Base-by-base conservation (phyloP, 345 rosid species). In the Citrus sp. region DNA sequence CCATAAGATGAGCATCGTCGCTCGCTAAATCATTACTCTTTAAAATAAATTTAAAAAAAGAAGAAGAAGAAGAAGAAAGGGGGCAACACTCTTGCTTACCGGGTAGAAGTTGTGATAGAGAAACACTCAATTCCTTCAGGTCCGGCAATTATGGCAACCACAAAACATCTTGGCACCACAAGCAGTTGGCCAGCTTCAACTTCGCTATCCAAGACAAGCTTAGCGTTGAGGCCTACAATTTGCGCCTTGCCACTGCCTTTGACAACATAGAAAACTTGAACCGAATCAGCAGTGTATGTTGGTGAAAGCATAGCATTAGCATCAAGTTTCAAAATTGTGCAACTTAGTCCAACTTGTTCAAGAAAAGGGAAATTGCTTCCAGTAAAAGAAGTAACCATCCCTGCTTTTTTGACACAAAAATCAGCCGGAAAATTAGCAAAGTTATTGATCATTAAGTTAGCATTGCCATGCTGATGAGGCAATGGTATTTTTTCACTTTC, bases 151-250 rank as follows among this genome's bases (percentile, higher is more conserved):
- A 40, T 12, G 27, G 78, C 65, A 3, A 78, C 32, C 19, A 51
- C 55, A 51, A 85, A 85, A 22, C 81, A 80, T 56, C 67, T 75
- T 5, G 86, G 86, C 40, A 84, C 86, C 1, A 81, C 68, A n/a
- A 84, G 56, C 34, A 84, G 13, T 12, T 87, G 83, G 10, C 82
- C 89, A 22, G 69, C 67, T 58, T 78, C 67, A 22, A 81, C 62
- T 30, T 62, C 27, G 6, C 42, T 28, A 62, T 82, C 74, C 76
- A 87, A 8, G 3, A 65, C 80, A 14, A 51, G 80, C 38, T 79
- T 72, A 30, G 87, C 85, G 37, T 68, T 28, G 1, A 81, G 30
- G 1, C 87, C 86, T 3, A 71, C 85, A 49, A 85, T 75, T 30
- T 84, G 78, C 0, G 79, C 87, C 2, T 56, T 27, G 0, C 86